A percentile compares a stretch with the other conserved stretches of the same genome.
phyloP scores from a whole-genome alignment of 2,329 filamentous ascomycete species.

The Xylariales sp. region DNA sequence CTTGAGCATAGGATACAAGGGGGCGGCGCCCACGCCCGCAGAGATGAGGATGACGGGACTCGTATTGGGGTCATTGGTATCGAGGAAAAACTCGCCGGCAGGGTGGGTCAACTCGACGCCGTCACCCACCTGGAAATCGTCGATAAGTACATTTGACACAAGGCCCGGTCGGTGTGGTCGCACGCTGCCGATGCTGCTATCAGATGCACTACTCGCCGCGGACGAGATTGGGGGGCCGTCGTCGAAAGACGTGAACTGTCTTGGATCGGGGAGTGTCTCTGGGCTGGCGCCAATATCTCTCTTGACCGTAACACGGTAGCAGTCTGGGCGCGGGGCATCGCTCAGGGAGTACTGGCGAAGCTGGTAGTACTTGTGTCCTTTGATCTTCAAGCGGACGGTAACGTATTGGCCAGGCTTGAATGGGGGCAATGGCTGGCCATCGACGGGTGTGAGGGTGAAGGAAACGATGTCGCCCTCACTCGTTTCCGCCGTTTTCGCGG shows the following conservation, averaged over 20 bases:
- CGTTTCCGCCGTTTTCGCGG: conserved; percentile 72
- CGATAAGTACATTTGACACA: conserved; percentile 77
- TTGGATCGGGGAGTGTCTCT: conserved; percentile 40
- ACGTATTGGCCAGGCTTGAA: conserved; percentile 81
- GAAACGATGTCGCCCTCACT: conserved; percentile 71
- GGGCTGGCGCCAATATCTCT: conserved; percentile 66
- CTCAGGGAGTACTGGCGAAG: conserved; percentile 79
- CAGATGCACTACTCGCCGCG: conserved; percentile 49
- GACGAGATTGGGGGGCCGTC: conserved; percentile 46
- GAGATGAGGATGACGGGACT: conserved; percentile 70
- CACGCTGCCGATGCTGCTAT: conserved; percentile 48
- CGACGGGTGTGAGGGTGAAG: conserved; percentile 74
- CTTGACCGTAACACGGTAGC: conserved; percentile 79
- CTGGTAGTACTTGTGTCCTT: conserved; percentile 69
- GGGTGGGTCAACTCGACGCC: conserved; percentile 74
- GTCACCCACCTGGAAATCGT: conserved; percentile 70
- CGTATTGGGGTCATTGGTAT: conserved; percentile 55
- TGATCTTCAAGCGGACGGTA: conserved; percentile 69
- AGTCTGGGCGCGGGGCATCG: conserved; percentile 69
- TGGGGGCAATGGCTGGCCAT: conserved; percentile 68
- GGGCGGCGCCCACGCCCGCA: conserved; percentile 70
- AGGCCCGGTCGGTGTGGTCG: conserved; percentile 62
- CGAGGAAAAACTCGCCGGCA: conserved; percentile 69
- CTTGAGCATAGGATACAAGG: conserved; percentile 71
- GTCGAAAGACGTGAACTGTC: conserved; percentile 27